A percentile compares a stretch with the other conserved stretches of the same genome.
Evolutionary conservation across 495 filamentous ascomycete genomes (phyloP).

Genomic region (Aspergillus nidulans): DNA sequence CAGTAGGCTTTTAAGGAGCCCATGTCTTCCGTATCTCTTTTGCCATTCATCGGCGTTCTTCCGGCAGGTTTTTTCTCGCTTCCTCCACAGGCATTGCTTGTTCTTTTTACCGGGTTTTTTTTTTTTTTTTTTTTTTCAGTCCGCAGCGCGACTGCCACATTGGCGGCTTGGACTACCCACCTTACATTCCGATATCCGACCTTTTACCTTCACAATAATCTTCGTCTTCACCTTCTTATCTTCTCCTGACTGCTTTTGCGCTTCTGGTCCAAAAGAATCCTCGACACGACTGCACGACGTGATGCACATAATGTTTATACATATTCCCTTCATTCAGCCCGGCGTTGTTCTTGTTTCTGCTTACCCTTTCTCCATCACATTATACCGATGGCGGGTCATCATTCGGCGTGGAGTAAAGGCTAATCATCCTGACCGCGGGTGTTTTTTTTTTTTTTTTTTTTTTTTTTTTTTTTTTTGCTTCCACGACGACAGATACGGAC

Average conservation of each 20-base stretch:
- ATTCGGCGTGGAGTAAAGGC: constrained; percentile 7
- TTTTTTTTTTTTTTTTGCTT: too few species aligned
- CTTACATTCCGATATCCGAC: neutral
- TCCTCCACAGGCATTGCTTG: constrained; percentile 8
- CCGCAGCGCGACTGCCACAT: constrained; percentile 5
- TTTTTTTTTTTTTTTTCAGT: constrained; percentile 8
- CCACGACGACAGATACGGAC: constrained; percentile 16
- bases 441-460: too few species aligned
- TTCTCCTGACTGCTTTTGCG: neutral
- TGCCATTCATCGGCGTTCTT: constrained; percentile 1
- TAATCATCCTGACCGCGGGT: constrained; percentile 7
- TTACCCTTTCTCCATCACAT: neutral
- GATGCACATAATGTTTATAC: constrained; percentile 31
- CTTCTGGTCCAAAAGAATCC: constrained; percentile 11
- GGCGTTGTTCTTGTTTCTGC: constrained; percentile 14
- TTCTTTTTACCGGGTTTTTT: constrained; percentile 7
- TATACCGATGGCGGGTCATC: neutral
- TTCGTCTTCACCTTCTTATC: constrained; percentile 20
- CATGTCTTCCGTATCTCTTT: neutral
- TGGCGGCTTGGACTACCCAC: neutral
- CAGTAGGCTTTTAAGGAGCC: constrained; percentile 33
- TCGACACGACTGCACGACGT: constrained; percentile 32
- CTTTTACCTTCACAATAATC: constrained; percentile 9
- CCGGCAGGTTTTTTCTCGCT: neutral
- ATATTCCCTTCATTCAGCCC: constrained; percentile 11